phyloP scores from a whole-genome alignment of 306 rosid species.

The Cercis canadensis region DNA sequence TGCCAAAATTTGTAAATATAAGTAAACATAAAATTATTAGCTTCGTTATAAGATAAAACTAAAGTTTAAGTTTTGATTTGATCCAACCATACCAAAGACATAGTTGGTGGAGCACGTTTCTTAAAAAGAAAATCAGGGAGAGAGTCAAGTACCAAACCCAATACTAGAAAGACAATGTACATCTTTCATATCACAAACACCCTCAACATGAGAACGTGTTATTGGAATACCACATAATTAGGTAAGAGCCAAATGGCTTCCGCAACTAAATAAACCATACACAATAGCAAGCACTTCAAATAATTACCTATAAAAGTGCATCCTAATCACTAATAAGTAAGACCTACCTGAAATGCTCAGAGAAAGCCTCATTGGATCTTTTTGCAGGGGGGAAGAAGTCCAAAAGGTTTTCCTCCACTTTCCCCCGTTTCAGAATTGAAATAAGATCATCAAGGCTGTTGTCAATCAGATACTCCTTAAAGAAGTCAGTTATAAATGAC shows the following conservation, averaged over 20 bases:
- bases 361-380: slow-evolving; percentile 80
- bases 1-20: too few species aligned
- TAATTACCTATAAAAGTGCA: background rate
- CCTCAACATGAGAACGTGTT: slow-evolving; percentile 3
- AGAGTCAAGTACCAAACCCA: background rate
- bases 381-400: slow-evolving; percentile 86
- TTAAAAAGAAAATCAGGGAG: background rate
- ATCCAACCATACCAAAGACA: background rate
- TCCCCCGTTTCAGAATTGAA: slow-evolving; percentile 92
- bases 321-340: slow-evolving; percentile 11
- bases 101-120: background rate
- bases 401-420: slow-evolving; percentile 94
- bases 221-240: background rate
- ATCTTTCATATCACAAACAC: background rate
- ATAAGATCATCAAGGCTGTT: slow-evolving; percentile 98
- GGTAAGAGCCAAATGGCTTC: background rate
- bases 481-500: slow-evolving; percentile 91
- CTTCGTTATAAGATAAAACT: too few species aligned
- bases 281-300: background rate
- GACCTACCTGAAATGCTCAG: slow-evolving; percentile 96
- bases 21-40: too few species aligned
- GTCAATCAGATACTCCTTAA: slow-evolving; percentile 92
- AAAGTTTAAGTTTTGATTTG: background rate
- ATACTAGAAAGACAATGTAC: background rate
- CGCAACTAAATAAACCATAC: background rate